Evolutionary conservation across 2,329 filamentous ascomycete species (phyloP), one percentile per base, ranked within the genome.

Genomic region (Fusarium nurragi): DNA sequence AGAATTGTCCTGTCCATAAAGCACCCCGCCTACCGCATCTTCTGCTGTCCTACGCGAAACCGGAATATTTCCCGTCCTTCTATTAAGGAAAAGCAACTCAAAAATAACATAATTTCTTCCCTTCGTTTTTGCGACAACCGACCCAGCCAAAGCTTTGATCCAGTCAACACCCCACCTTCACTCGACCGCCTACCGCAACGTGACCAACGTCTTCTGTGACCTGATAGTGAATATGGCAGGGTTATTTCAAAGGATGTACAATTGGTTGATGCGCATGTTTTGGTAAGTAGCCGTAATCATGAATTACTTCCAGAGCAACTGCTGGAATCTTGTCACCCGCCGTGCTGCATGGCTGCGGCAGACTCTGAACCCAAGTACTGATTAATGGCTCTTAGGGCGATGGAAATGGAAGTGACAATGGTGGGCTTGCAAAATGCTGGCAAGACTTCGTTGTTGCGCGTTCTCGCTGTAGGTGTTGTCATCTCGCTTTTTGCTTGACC

Each of bases 351-450:
- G 30, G 38, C 43, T 54, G 54, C 47, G 37, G 54, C 53, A 47
- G 39, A 64, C 51, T 43, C 50, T 67, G 56, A 36, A 54, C 66
- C 69, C 58, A 68, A 58, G 68, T 67, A 64, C 63, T 74, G 63
- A 74, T 54, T 41, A 34, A 37, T 38, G 19, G 34, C 25, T 48
- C 56, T 63, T 68, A 97, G 94, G 95, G 93, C 94, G 71, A 97
- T 94, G 69, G 95, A 99, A 83, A 97, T 99, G 94, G 95, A 99
- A 81, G 94, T 99, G 77, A 98, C 95, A 71, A 97, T 99, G 90
- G 94, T 99, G 77, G 95, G 95, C 22, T 83, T 99, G 76, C 95
- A 99, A 77, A 98, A 98, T 81, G 95, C 95, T 59, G 95, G 95
- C 75, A 99, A 99, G 83, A 98, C 95, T 36, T 98, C 94, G 64